Evolutionary conservation across 2,329 filamentous ascomycete genomes (phyloP).

Genomic region (Aplosporella prunicola): DNA sequence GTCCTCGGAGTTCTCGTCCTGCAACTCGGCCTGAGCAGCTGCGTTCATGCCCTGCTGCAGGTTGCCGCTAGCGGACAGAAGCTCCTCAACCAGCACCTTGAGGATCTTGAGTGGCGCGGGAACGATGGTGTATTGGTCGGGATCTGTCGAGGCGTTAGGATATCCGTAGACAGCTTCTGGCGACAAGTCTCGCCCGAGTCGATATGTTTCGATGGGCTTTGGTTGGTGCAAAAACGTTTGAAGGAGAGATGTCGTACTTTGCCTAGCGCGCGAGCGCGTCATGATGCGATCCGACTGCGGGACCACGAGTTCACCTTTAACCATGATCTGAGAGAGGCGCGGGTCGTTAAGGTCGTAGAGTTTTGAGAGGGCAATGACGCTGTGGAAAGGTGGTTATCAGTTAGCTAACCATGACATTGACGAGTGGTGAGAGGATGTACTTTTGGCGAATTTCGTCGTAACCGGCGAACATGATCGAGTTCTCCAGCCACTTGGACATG

Average conservation of each 20-base stretch:
- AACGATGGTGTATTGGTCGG: slow-evolving; percentile 81
- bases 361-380: slow-evolving; percentile 85
- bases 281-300: slow-evolving; percentile 74
- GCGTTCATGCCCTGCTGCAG: slow-evolving; percentile 34
- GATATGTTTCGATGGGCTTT: slow-evolving; percentile 8
- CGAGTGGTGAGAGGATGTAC: slow-evolving; percentile 40
- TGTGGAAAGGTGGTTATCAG: slow-evolving; percentile 28
- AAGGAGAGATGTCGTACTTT: slow-evolving; percentile 46
- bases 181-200: slow-evolving; percentile 8
- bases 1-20: slow-evolving; percentile 59
- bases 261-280: slow-evolving; percentile 81
- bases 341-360: slow-evolving; percentile 80
- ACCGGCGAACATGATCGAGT: slow-evolving; percentile 93
- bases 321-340: slow-evolving; percentile 66
- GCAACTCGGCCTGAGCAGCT: slow-evolving; percentile 50
- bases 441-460: slow-evolving; percentile 97
- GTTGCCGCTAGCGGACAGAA: slow-evolving; percentile 58
- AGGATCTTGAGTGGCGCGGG: slow-evolving; percentile 88
- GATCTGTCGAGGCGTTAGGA: slow-evolving; percentile 43
- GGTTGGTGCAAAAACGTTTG: slow-evolving; percentile 10
- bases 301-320: slow-evolving; percentile 86
- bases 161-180: slow-evolving; percentile 19
- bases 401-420: neutral
- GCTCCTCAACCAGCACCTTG: slow-evolving; percentile 89
- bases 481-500: slow-evolving; percentile 90